Percentiles rank a stretch among this genome's conserved stretches.
Conservation (phyloP, 805 yeast genomes). For the Saccharomyces eubayanus region DNA sequence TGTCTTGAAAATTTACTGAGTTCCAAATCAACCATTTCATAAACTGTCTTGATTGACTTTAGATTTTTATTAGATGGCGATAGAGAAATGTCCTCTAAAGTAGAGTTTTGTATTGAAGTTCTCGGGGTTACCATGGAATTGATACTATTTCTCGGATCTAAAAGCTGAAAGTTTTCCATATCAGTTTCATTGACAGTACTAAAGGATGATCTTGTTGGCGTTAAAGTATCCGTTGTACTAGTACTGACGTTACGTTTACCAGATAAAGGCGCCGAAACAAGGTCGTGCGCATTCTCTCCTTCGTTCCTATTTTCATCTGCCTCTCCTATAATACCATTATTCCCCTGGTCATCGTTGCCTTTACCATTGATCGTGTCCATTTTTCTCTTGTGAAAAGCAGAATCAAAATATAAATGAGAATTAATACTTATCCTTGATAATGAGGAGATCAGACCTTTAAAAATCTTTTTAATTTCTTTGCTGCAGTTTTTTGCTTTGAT, state of each 20-base stretch:
- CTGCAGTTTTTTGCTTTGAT: slow-evolving; percentile 41
- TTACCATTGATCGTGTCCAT: background rate
- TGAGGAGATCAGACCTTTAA: slow-evolving; percentile 46
- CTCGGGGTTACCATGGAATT: background rate
- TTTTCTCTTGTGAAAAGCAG: slow-evolving; percentile 2
- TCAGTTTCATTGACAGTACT: background rate
- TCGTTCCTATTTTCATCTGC: slow-evolving; percentile 2
- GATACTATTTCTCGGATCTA: background rate
- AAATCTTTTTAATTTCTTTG: slow-evolving; percentile 38
- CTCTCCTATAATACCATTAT: slow-evolving; percentile 2
- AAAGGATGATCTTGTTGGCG: background rate
- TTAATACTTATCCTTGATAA: slow-evolving; percentile 58
- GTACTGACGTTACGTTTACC: slow-evolving; percentile 10
- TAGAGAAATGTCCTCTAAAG: background rate
- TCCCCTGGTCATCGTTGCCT: slow-evolving; percentile 5
- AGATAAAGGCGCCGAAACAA: background rate
- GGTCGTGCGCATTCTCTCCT: background rate
- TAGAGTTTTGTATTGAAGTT: background rate
- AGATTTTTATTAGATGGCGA: background rate
- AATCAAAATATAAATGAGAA: slow-evolving; percentile 50
- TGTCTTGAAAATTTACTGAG: slow-evolving; percentile 27
- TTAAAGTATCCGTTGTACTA: slow-evolving; percentile 14
- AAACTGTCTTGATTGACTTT: slow-evolving; percentile 2
- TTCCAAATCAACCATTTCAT: slow-evolving; percentile 19
- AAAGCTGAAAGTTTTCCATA: background rate